Base-by-base conservation (phyloP, 2,329 filamentous ascomycete genomes). In the Nemania diffusa region DNA sequence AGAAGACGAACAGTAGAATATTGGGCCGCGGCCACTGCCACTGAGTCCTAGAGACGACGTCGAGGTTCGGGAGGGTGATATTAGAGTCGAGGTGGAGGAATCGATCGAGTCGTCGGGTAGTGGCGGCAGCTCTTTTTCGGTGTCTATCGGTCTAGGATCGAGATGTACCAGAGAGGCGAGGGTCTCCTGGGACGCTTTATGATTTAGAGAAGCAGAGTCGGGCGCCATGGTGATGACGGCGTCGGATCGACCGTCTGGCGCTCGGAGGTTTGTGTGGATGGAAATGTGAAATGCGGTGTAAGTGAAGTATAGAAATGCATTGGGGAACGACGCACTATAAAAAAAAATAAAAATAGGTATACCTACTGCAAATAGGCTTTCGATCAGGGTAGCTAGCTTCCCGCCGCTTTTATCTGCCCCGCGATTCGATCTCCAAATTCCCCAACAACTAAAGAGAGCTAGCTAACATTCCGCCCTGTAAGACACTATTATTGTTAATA, bases 61-160 rank as follows among this genome's bases (percentile, higher is more conserved):
- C 34, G 81, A 78, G 69, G 73, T 72, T 27, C 80, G 74, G 71
- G 65, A 78, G 69, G 86, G 86, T 55, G 79, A 79, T 68, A 82
- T 79, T 65, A 76, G 70, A 20, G 77, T 75, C 20, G 74, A 72
- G 22, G 70, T 71, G 44, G 79, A 77, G 62, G 73, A 73, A 17
- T 79, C 78, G 22, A 73, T 63, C n/a, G 74, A 72, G 17, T 82
- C 79, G 8, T 79, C 77, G 2, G 78, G 78, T 34, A 82, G 76
- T 62, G 78, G 76, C 29, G 77, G 78, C 37, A 82, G 77, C 24
- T 83, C 86, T 63, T 85, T 83, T 66, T 89, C 84, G 1, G 82
- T 79, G 27, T 87, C 91, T 50, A 97, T 92, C 0, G 94, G 94
- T 24, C 90, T 89, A 3, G 94, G 94, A 60, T 97, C 94, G 69